Evolutionary conservation across 2,329 filamentous ascomycete species (phyloP), one percentile per base, ranked within the genome.

Genomic region (Aspergillus aculeatus): DNA sequence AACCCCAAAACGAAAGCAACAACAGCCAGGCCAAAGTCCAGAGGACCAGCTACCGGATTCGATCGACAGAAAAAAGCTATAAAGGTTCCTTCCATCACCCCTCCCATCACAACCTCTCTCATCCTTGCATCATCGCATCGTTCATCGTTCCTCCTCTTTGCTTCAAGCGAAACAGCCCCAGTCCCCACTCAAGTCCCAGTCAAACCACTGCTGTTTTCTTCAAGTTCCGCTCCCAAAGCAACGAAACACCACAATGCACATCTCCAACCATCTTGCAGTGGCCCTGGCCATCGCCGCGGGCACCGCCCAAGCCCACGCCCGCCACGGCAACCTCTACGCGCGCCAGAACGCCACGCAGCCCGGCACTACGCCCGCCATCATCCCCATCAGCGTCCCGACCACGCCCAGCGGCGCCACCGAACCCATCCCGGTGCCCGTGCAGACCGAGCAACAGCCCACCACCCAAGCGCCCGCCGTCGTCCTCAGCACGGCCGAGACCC

Each of bases 231-330:
- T 6, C 14, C 5, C 12, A 16, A 35, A 16, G 14, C 11, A 35
- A 35, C 16, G 14, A 19, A 44, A 44, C 16, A 31, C 44, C 64
- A 69, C 62, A 58, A 75, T 75, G 73, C 67, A 69, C 58, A 65
- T 73, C 64, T 65, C 70, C n/a, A 64, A 57, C 47, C 60, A 62
- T 47, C 35, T 64, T 24, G 44, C 66, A 26, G 35, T 60, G 35
- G 61, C 64, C 11, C 52, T 69, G 52, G 64, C 66, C 54, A 50
- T 70, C 44, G 63, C 62, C 23, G 63, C 64, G 16, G 58, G 64
- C 55, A 60, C 66, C 29, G 61, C 58, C 19, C 58, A 54, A 19
- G 62, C 60, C 32, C 14, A 21, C 31, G 38, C 49, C 16, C n/a
- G 35, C 9, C 38, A 32, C 26, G 48, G 35, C 52, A 59, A 41